phyloP scores from a whole-genome alignment of 805 yeast species.

The Starmerella khaoyaiensis region DNA sequence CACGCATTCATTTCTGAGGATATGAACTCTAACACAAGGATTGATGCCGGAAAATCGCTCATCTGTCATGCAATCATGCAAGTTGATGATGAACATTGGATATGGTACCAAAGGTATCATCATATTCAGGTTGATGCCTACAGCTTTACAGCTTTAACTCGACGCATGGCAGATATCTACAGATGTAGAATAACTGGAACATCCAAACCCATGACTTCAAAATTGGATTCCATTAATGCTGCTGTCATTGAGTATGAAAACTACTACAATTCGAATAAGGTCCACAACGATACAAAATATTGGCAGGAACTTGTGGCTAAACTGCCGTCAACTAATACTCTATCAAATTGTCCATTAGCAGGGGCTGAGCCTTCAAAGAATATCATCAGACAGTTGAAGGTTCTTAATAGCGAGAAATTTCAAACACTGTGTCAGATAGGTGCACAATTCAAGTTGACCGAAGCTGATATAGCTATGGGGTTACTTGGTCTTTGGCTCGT shows the following conservation, averaged over 20 bases:
- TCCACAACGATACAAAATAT: constrained; percentile 8
- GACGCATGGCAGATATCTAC: constrained; percentile 13
- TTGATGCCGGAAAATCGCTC: constrained; percentile 2
- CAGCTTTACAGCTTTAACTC: constrained; percentile 15
- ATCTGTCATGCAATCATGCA: constrained; percentile 7
- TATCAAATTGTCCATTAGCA: constrained; percentile 2
- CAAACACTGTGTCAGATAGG: constrained; percentile 1
- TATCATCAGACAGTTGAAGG: constrained; percentile 3
- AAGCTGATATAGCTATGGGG: constrained; percentile 10
- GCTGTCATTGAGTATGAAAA: constrained; percentile 9
- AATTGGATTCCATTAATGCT: background rate
- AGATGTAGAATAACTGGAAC: constrained; percentile 2
- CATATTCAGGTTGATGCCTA: constrained; percentile 15
- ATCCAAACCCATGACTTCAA: too few species aligned
- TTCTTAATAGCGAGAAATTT: background rate
- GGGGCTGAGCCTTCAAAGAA: constrained; percentile 9
- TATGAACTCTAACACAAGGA: constrained; percentile 1
- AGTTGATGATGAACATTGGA: constrained; percentile 1
- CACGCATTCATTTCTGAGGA: constrained; percentile 3
- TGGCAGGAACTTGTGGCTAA: constrained; percentile 6
- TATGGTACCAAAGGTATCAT: constrained; percentile 16
- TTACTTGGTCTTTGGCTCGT: constrained; percentile 10
- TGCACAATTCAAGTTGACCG: background rate
- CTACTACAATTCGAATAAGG: constrained; percentile 4
- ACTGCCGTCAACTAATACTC: constrained; percentile 8